Evolutionary conservation across 805 yeast genomes (phyloP).

Genomic region (Candida ortonii): DNA sequence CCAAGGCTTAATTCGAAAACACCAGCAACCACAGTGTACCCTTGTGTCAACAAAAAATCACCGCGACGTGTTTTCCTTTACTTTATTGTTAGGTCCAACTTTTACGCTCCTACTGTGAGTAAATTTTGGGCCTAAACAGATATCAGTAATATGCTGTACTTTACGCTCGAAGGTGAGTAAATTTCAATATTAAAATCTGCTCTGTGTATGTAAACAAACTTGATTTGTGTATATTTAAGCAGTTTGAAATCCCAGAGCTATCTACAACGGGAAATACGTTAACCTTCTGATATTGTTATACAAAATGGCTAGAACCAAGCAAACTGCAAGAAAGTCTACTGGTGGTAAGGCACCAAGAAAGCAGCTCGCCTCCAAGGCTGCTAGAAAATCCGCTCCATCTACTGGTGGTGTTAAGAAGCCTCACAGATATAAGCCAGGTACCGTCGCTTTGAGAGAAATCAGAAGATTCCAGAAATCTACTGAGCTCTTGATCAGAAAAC

Average conservation of each 20-base stretch:
- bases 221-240: slow-evolving; percentile 2
- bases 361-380: slow-evolving; percentile 88
- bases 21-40: too few relatives aligned
- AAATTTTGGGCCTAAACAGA: slow-evolving; percentile 12
- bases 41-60: slow-evolving; percentile 3
- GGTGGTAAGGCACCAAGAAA: slow-evolving; percentile 97
- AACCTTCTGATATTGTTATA: slow-evolving; percentile 7
- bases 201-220: slow-evolving; percentile 13
- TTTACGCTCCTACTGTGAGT: slow-evolving; percentile 16
- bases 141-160: slow-evolving; percentile 1
- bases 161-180: slow-evolving; percentile 15
- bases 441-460: slow-evolving; percentile 94
- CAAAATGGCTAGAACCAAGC: slow-evolving; percentile 88
- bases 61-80: slow-evolving; percentile 14
- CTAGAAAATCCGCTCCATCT: slow-evolving; percentile 90
- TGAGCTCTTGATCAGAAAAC: slow-evolving; percentile 89
- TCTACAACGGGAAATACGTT: too few relatives aligned
- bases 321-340: slow-evolving; percentile 91
- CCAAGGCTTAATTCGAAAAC: too few relatives aligned
- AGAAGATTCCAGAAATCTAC: slow-evolving; percentile 97
- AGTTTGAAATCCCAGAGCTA: too few relatives aligned
- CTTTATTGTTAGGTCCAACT: slow-evolving; percentile 9
- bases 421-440: slow-evolving; percentile 97
- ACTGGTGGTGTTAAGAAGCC: slow-evolving; percentile 93
- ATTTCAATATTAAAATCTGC: slow-evolving; percentile 1